Percentiles rank a stretch among this genome's conserved stretches.
Conservation (phyloP, 371 early-diverging fungal species). For the Rhizopus sp. region DNA sequence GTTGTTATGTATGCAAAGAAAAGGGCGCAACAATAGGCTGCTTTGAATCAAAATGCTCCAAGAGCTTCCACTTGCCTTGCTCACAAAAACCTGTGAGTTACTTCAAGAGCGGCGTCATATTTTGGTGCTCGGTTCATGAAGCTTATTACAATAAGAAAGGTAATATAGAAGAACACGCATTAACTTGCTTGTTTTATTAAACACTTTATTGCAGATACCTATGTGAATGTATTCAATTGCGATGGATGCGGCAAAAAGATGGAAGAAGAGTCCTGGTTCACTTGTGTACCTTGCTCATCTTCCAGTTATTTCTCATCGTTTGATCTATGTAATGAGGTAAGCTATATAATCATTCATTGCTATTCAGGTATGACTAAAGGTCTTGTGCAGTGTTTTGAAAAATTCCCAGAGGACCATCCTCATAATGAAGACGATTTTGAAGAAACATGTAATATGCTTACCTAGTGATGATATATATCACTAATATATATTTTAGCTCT, state of each 20-base stretch:
- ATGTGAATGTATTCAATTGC: slow-evolving; percentile 71
- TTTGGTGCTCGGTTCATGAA: slow-evolving; percentile 86
- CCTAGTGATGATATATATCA: slow-evolving; percentile 14
- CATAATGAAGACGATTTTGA: slow-evolving; percentile 63
- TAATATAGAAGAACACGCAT: slow-evolving; percentile 14
- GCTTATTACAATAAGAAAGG: slow-evolving; percentile 54
- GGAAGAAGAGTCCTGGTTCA: slow-evolving; percentile 66
- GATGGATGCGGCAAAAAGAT: slow-evolving; percentile 65
- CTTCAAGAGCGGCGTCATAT: slow-evolving; percentile 80
- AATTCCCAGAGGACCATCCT: slow-evolving; percentile 52
- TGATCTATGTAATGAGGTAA: slow-evolving; percentile 70
- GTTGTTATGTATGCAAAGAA: slow-evolving; percentile 75
- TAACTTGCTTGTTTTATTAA: neutral
- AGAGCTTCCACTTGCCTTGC: slow-evolving; percentile 84
- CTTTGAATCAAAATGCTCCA: slow-evolving; percentile 81
- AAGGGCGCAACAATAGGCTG: slow-evolving; percentile 92
- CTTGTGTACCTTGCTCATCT: slow-evolving; percentile 67
- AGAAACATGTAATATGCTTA: slow-evolving; percentile 54
- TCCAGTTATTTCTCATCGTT: slow-evolving; percentile 68
- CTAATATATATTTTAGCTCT: slow-evolving; percentile 32
- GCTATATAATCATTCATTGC: neutral
- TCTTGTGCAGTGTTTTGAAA: slow-evolving; percentile 58
- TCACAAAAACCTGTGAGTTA: slow-evolving; percentile 70
- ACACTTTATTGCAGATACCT: slow-evolving; percentile 47
- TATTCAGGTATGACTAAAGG: neutral